phyloP scores from a whole-genome alignment of 108 stramenopile genomes.

The Nitzschia inconspicua region DNA sequence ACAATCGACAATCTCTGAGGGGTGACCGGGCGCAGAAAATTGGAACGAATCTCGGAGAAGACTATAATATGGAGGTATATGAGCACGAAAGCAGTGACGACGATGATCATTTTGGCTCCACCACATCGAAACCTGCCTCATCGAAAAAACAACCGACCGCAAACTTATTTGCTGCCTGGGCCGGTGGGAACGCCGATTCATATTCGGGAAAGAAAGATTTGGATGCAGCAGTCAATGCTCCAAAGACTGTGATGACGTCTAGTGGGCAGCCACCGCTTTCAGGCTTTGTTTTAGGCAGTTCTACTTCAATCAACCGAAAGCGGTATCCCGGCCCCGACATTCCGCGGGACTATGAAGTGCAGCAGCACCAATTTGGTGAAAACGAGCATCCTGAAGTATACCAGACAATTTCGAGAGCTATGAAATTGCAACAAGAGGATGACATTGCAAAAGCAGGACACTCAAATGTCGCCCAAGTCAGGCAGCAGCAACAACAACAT shows the following conservation, averaged over 20 bases:
- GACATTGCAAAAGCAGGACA: neutral
- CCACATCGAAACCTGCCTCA: neutral
- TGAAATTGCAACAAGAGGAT: constrained; percentile 14
- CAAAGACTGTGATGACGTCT: constrained; percentile 21
- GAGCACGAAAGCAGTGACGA: constrained; percentile 38
- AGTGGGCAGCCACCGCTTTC: constrained; percentile 35
- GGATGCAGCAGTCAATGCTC: neutral
- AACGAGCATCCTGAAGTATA: constrained; percentile 33
- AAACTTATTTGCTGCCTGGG: constrained; percentile 13
- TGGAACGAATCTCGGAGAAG: constrained; percentile 9
- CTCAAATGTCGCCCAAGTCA: neutral
- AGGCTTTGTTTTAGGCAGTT: constrained; percentile 49
- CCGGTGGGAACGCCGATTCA: neutral
- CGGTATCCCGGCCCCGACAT: constrained; percentile 59
- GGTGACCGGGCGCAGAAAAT: neutral
- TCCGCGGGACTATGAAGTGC: constrained; percentile 34
- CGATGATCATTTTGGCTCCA: constrained; percentile 7
- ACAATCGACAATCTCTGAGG: neutral
- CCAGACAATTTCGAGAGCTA: constrained; percentile 29
- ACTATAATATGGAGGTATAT: constrained; percentile 45
- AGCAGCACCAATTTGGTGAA: constrained; percentile 38
- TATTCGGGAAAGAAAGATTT: neutral
- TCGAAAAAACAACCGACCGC: neutral
- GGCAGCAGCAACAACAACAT: constrained; percentile 10
- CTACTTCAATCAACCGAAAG: constrained; percentile 20